These are phyloP conservation scores for Tetrahymena malaccensis DNA, from an alignment of 73 alveolate species.

Conservation along the genomic window DNA sequence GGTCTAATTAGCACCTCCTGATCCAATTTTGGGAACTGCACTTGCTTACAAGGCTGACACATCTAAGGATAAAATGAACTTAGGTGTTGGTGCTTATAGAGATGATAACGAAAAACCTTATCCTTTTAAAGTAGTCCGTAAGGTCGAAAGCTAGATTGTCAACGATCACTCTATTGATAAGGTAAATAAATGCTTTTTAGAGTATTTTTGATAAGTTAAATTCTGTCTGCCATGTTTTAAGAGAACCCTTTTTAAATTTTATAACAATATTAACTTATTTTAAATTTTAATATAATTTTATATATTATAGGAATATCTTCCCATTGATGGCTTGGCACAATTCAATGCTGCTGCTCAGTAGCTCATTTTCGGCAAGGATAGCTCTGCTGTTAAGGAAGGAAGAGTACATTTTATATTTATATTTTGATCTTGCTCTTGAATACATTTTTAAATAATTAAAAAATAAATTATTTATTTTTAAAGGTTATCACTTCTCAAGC, in stretches of 20 bases:
- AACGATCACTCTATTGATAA: constrained; percentile 51
- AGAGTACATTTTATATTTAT: constrained; percentile 8
- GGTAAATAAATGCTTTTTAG: neutral
- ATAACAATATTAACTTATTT: neutral
- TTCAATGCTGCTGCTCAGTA: constrained; percentile 60
- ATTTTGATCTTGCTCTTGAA: neutral
- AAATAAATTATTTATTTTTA: neutral
- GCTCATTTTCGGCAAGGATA: constrained; percentile 74
- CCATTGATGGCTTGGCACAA: constrained; percentile 85
- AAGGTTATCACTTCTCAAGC: constrained; percentile 68
- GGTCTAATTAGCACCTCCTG: constrained; percentile 78
- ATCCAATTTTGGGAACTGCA: constrained; percentile 83
- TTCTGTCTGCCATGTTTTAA: neutral
- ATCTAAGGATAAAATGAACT: constrained; percentile 64
- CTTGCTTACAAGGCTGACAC: constrained; percentile 73
- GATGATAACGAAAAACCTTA: constrained; percentile 85
- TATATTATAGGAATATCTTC: constrained; percentile 85
- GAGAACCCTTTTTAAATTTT: neutral
- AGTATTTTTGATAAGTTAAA: neutral
- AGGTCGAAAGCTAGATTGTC: constrained; percentile 67
- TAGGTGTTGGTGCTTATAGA: constrained; percentile 93
- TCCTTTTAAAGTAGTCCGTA: constrained; percentile 71
- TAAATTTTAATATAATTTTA: neutral
- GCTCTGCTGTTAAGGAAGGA: constrained; percentile 58
- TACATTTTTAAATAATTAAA: neutral